Conservation (phyloP, 2,329 filamentous ascomycete species). For the Ceratocystis harringtonii region DNA sequence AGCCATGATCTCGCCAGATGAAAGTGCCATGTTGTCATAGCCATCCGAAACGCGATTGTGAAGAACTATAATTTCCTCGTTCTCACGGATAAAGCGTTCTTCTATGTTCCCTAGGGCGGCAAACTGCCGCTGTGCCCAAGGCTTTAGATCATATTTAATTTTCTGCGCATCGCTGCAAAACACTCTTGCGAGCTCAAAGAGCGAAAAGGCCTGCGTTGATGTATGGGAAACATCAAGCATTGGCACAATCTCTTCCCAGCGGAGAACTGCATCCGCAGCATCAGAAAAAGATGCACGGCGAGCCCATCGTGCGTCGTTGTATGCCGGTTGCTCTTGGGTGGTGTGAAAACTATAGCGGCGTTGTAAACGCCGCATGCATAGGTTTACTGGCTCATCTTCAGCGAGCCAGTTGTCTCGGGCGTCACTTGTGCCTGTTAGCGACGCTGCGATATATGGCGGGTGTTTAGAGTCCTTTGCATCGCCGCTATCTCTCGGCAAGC, state of each 20-base stretch:
- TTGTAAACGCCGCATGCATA: slow-evolving; percentile 27
- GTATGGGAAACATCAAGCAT: slow-evolving; percentile 23
- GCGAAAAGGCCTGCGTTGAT: slow-evolving; percentile 8
- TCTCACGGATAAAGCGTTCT: slow-evolving; percentile 44
- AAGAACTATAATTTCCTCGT: slow-evolving; percentile 48
- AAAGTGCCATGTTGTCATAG: slow-evolving; percentile 51
- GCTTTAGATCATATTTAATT: slow-evolving; percentile 38
- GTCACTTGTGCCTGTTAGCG: neutral
- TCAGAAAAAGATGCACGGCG: slow-evolving; percentile 61
- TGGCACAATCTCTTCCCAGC: slow-evolving; percentile 44
- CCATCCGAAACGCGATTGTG: slow-evolving; percentile 57
- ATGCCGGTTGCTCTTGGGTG: slow-evolving; percentile 20
- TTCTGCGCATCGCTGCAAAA: slow-evolving; percentile 38
- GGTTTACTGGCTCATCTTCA: slow-evolving; percentile 7
- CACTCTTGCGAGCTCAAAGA: slow-evolving; percentile 34
- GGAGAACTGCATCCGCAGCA: slow-evolving; percentile 58
- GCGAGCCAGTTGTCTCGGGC: slow-evolving; percentile 7
- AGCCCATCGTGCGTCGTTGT: slow-evolving; percentile 49
- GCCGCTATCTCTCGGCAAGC: slow-evolving; percentile 3
- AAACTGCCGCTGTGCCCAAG: slow-evolving; percentile 48
- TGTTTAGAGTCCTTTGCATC: neutral
- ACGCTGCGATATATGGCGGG: neutral
- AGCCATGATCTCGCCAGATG: slow-evolving; percentile 51
- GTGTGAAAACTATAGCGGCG: slow-evolving; percentile 45
- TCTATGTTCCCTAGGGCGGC: slow-evolving; percentile 44